Evolutionary conservation across 257 asterid species (phyloP).

Genomic region (Parsonsia alboflavescens): DNA sequence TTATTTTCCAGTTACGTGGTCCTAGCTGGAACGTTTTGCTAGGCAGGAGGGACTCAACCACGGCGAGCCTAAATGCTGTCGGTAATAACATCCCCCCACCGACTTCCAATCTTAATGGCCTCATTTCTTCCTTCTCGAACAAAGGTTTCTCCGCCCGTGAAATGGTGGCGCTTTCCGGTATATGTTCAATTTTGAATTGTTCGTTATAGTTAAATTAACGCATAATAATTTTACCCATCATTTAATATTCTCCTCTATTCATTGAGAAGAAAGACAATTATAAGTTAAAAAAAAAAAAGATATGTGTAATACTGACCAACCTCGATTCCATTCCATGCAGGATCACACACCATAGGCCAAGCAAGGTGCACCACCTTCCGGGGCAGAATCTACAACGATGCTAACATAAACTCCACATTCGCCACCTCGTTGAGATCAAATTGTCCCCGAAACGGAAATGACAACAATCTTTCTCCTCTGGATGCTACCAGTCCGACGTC

Average conservation of each 20-base stretch:
- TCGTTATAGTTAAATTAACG: too few species aligned
- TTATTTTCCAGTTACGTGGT: slow-evolving; percentile 37
- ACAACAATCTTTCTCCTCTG: slow-evolving; percentile 36
- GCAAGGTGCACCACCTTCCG: slow-evolving; percentile 54
- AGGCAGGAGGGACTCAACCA: slow-evolving; percentile 63
- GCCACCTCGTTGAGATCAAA: slow-evolving; percentile 30
- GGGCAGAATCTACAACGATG: slow-evolving; percentile 48
- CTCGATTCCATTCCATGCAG: background rate
- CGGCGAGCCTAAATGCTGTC: slow-evolving; percentile 49
- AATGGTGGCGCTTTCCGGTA: slow-evolving; percentile 73
- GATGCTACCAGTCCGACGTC: slow-evolving; percentile 29
- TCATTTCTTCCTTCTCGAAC: slow-evolving; percentile 53
- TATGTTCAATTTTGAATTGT: background rate
- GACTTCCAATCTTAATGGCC: slow-evolving; percentile 27
- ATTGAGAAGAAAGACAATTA: too few species aligned
- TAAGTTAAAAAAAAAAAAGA: too few species aligned
- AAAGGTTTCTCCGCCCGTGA: slow-evolving; percentile 55
- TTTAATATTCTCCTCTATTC: too few species aligned
- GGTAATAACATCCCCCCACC: slow-evolving; percentile 56
- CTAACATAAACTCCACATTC: slow-evolving; percentile 44
- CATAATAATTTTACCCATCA: too few species aligned
- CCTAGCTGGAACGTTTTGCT: slow-evolving; percentile 60
- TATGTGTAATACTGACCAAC: too few species aligned
- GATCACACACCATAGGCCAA: slow-evolving; percentile 61
- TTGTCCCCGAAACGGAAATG: slow-evolving; percentile 52